Percentiles rank a stretch among this genome's conserved stretches.
These are phyloP conservation scores for Aspergillus sp. DNA, from an alignment of 2,329 filamentous ascomycete species.

Conservation along the genomic window DNA sequence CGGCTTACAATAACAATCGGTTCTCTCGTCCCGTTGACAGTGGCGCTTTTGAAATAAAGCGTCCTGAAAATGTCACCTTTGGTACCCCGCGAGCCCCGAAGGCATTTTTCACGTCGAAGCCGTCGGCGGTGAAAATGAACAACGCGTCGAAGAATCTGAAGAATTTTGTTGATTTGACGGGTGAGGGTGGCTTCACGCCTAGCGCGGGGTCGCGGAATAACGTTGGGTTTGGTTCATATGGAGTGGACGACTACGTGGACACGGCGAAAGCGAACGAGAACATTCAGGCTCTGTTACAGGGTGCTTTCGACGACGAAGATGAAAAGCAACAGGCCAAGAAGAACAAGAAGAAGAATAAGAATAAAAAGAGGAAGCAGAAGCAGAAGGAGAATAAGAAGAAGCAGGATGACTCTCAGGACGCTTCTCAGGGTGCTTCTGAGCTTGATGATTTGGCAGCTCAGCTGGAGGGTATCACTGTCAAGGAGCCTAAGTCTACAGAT, in stretches of 20 bases:
- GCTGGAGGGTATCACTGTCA: conserved; percentile 36
- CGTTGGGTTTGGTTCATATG: conserved; percentile 48
- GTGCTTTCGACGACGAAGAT: conserved; percentile 46
- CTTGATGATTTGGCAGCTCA: conserved; percentile 40
- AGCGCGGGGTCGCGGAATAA: conserved; percentile 41
- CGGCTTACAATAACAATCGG: conserved; percentile 28
- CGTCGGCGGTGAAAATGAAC: conserved; percentile 31
- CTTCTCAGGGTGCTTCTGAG: conserved; percentile 21
- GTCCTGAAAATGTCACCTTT: conserved; percentile 43
- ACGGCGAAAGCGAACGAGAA: conserved; percentile 45
- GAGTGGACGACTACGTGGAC: conserved; percentile 48
- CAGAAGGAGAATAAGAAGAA: conserved; percentile 16
- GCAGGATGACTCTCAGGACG: conserved; percentile 11
- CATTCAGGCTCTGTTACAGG: conserved; percentile 46
- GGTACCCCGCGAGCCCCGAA: conserved; percentile 46
- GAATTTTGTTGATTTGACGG: conserved; percentile 46
- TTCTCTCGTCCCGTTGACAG: conserved; percentile 16
- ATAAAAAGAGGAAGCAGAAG: conserved; percentile 15
- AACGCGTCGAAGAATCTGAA: conserved; percentile 39
- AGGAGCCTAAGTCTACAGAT: conserved; percentile 19
- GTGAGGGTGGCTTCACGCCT: conserved; percentile 42
- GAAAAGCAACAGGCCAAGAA: conserved; percentile 29
- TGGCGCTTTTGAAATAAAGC: conserved; percentile 40
- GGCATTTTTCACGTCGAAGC: conserved; percentile 49
- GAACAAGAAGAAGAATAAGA: conserved; percentile 38